A percentile compares a stretch with the other conserved stretches of the same genome.
These are phyloP conservation scores for Tubosaeta sp. DNA, from an alignment of 768 basidiomycete genomes.

Conservation along the genomic window DNA sequence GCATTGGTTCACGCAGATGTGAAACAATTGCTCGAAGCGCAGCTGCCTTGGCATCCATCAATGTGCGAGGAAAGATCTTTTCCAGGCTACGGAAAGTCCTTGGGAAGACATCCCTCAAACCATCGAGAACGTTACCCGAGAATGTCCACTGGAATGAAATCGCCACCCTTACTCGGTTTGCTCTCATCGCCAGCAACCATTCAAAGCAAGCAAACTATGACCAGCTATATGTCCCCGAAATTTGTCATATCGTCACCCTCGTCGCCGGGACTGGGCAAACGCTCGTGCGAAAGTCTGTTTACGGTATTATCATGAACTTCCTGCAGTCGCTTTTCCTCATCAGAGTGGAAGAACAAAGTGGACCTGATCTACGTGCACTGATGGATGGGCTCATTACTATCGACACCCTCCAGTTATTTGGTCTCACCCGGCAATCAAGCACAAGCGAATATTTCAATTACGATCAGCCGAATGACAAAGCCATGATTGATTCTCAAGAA, in stretches of 20 bases:
- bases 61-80: constrained; percentile 73
- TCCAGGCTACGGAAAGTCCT: constrained; percentile 77
- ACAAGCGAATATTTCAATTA: constrained; percentile 65
- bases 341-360: constrained; percentile 53
- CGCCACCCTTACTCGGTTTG: constrained; percentile 72
- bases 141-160: constrained; percentile 80
- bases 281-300: constrained; percentile 73
- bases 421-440: constrained; percentile 56
- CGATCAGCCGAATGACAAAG: constrained; percentile 51
- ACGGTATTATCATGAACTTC: constrained; percentile 77
- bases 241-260: constrained; percentile 76
- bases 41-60: constrained; percentile 68
- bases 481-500: constrained; percentile 63
- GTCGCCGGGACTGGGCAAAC: constrained; percentile 71
- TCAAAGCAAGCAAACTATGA: constrained; percentile 58
- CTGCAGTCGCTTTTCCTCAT: constrained; percentile 70
- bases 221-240: constrained; percentile 80
- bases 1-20: constrained; percentile 68
- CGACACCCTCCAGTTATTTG: constrained; percentile 65
- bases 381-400: constrained; percentile 57
- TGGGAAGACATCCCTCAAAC: constrained; percentile 64
- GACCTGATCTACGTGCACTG: constrained; percentile 55
- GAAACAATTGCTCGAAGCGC: constrained; percentile 74
- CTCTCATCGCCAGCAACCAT: constrained; percentile 66
- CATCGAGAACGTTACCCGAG: constrained; percentile 59